Evolutionary conservation across 768 basidiomycete species (phyloP), one percentile per base, ranked within the genome.

Genomic region (Rhodotorula graminis): DNA sequence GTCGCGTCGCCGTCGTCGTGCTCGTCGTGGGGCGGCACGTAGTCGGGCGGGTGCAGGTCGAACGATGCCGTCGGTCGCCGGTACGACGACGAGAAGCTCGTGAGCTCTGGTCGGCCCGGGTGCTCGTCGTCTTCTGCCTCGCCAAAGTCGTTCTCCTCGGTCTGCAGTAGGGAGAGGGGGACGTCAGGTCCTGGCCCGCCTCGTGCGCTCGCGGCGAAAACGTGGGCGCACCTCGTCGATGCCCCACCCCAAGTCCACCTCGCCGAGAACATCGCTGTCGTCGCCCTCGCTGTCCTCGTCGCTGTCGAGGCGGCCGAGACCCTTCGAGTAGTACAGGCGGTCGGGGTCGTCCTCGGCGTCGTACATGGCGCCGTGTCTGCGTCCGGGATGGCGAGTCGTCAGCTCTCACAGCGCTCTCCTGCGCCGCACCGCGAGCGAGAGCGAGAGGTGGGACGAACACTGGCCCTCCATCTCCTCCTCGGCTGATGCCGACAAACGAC

Each of bases 281-380:
- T 70, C 69, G 58, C 74, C 77, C 4, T 65, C 65, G 49, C 63
- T 61, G 42, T 74, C 71, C n/a, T 73, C 65, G 47, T 73, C 71
- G 33, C 62, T 69, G 10, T 86, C 85, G 74, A 90, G 85, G 53
- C 88, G 87, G 1, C 85, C 86, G 12, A 89, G 81, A 25, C 89
- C 90, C 62, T 86, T 84, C 79, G 90, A 87, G 80, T 88, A 89
- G 80, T 90, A 91, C 79, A 91, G 88, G 75, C 86, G 88, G 79
- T 92, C 90, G n/a, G 90, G 89, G 79, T 92, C 91, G 77, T 87
- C 75, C 50, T 76, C 75, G 1, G 55, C 59, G 40, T 72, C 75
- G 52, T 72, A 67, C 68, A 76, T 67, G 1, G 71, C 71, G 5
- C 58, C 61, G 29, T 70, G 68, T 0, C 72, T 74, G 59, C 31